Conservation (phyloP, 331 rosid species). For the Quercus tomentella region DNA sequence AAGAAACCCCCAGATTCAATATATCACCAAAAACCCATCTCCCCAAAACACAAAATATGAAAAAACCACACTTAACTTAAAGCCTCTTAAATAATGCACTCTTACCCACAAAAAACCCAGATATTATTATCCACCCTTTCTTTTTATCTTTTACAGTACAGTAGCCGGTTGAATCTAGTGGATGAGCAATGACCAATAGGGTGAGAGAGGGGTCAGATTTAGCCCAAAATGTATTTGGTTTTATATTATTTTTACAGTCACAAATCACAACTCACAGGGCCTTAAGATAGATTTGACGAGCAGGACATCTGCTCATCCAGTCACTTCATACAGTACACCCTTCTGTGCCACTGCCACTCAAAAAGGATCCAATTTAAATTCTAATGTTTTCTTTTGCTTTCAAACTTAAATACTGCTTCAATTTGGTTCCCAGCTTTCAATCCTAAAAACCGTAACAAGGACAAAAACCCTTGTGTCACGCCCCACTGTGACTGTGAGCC, state of each 20-base stretch:
- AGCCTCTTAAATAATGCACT: neutral
- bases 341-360: constrained; percentile 44
- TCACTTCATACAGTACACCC: constrained; percentile 69
- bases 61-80: no score
- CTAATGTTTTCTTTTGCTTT: neutral
- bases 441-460: neutral
- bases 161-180: constrained; percentile 36
- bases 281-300: constrained; percentile 61
- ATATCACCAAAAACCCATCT: neutral
- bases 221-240: constrained; percentile 30
- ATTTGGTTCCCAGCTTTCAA: constrained; percentile 27
- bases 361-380: constrained; percentile 10
- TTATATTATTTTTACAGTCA: constrained; percentile 18
- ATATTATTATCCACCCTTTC: neutral
- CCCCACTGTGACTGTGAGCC: constrained; percentile 19
- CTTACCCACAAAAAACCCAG: constrained; percentile 12
- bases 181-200: constrained; percentile 26
- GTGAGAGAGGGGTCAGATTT: neutral
- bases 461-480: neutral
- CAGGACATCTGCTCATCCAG: constrained; percentile 67
- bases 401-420: constrained; percentile 21
- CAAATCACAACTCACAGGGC: constrained; percentile 7
- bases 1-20: constrained; percentile 27
- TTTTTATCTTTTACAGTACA: constrained; percentile 1
- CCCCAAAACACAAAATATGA: neutral